Conservation (phyloP, 768 basidiomycete genomes). For the Coprinopsis strossmayeri region DNA sequence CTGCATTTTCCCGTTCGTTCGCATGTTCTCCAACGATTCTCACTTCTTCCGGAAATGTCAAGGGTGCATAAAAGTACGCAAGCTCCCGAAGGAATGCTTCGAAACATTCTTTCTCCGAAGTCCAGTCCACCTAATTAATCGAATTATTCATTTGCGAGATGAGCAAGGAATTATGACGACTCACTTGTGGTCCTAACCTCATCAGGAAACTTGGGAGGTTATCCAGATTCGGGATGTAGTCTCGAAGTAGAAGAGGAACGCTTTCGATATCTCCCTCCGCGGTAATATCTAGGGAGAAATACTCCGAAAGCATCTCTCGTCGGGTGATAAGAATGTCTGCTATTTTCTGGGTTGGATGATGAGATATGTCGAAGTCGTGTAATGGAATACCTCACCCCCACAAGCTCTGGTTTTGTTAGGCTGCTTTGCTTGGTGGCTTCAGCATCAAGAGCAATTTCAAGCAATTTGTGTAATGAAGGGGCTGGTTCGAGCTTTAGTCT, state of each 20-base stretch:
- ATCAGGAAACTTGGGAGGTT: conserved; percentile 86
- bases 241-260: conserved; percentile 76
- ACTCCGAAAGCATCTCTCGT: conserved; percentile 85
- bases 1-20: conserved; percentile 45
- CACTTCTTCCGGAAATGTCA: conserved; percentile 26
- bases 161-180: conserved; percentile 4
- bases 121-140: conserved; percentile 75
- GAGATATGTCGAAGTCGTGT: background rate
- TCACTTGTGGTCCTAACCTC: conserved; percentile 87
- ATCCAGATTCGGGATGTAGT: conserved; percentile 87
- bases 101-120: conserved; percentile 80
- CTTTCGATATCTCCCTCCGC: conserved; percentile 62
- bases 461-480: conserved; percentile 60
- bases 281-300: conserved; percentile 77
- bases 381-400: conserved; percentile 45
- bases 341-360: conserved; percentile 59
- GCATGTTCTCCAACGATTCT: conserved; percentile 12
- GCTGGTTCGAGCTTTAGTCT: conserved; percentile 79
- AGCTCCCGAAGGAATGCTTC: conserved; percentile 80
- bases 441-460: conserved; percentile 73
- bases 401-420: conserved; percentile 54
- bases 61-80: conserved; percentile 84
- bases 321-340: conserved; percentile 48
- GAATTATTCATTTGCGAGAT: background rate
- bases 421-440: conserved; percentile 52